Evolutionary conservation across 768 basidiomycete genomes (phyloP).

Genomic region (Trametes elegans): DNA sequence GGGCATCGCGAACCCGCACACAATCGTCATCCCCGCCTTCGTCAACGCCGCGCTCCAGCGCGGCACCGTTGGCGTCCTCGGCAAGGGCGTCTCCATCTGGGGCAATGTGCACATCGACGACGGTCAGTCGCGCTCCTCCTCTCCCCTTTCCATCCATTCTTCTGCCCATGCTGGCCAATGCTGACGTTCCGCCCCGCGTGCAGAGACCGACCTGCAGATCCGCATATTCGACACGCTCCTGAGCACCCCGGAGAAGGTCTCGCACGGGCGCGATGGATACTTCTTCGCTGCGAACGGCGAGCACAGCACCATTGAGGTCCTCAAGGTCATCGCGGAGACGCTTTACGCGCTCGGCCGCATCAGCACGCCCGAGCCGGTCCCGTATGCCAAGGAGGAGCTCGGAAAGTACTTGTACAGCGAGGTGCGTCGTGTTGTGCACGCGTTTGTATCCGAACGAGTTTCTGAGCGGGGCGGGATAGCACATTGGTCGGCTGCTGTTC

Average conservation of each 20-base stretch:
- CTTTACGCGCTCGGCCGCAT: constrained; percentile 28
- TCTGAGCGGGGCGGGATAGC: no score
- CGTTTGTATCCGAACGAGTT: background rate
- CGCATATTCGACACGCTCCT: constrained; percentile 38
- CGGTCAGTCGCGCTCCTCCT: constrained; percentile 39
- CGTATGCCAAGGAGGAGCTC: constrained; percentile 45
- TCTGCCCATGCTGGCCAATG: background rate
- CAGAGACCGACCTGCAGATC: constrained; percentile 42
- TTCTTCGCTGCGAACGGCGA: constrained; percentile 31
- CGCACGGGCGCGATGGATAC: constrained; percentile 35
- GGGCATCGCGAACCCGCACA: constrained; percentile 50
- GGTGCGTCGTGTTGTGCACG: background rate
- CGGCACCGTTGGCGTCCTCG: constrained; percentile 50
- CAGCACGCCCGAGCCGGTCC: constrained; percentile 35
- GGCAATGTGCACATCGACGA: constrained; percentile 47
- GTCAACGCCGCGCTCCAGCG: constrained; percentile 45
- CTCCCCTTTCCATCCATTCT: no score
- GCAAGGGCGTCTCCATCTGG: constrained; percentile 57
- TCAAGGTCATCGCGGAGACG: constrained; percentile 34
- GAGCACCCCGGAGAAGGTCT: constrained; percentile 14
- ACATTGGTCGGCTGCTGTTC: background rate
- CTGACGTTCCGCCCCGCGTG: background rate
- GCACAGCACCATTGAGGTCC: constrained; percentile 28
- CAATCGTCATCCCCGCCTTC: constrained; percentile 45
- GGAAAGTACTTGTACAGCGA: constrained; percentile 15